These are phyloP conservation scores for Neofusicoccum umdonicola DNA, from an alignment of 2,329 filamentous ascomycete genomes.

Conservation along the genomic window DNA sequence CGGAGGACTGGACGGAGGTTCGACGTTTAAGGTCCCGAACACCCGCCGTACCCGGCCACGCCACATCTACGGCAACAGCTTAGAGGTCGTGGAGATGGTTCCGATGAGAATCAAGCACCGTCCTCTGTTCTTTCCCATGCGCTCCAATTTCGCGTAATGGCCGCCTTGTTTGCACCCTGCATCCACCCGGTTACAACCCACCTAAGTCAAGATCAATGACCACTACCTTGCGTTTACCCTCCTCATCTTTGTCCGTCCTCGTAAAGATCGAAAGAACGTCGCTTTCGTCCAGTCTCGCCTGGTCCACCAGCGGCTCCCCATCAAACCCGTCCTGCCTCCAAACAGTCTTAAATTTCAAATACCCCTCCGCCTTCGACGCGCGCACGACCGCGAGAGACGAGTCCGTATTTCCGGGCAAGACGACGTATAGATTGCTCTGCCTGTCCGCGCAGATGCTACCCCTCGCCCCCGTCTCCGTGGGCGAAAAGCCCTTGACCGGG, in stretches of 20 bases:
- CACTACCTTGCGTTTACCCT: not conserved
- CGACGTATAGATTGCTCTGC: not conserved
- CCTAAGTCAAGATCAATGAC: slow-evolving; percentile 9
- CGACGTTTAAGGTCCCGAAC: not conserved
- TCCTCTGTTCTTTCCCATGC: too few species aligned
- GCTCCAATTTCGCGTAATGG: too few species aligned
- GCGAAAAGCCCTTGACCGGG: not conserved
- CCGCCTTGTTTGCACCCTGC: too few species aligned
- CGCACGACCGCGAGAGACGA: not conserved
- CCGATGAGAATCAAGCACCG: too few species aligned
- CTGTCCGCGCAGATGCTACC: not conserved
- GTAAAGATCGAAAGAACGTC: slow-evolving; percentile 10
- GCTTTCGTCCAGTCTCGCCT: not conserved
- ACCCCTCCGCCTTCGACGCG: not conserved
- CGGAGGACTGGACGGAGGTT: slow-evolving; percentile 12
- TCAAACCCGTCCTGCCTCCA: slow-evolving; percentile 5
- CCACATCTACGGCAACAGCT: not conserved
- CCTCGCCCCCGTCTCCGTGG: not conserved
- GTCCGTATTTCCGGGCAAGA: not conserved
- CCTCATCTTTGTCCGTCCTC: not conserved
- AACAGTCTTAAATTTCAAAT: not conserved
- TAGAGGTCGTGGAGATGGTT: too few species aligned
- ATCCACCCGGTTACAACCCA: too few species aligned
- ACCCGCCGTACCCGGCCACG: not conserved
- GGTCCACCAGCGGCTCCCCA: slow-evolving; percentile 4